Percentiles rank a stretch among this genome's conserved stretches.
phyloP scores from a whole-genome alignment of 345 rosid genomes.

The Rhizophora mangle region DNA sequence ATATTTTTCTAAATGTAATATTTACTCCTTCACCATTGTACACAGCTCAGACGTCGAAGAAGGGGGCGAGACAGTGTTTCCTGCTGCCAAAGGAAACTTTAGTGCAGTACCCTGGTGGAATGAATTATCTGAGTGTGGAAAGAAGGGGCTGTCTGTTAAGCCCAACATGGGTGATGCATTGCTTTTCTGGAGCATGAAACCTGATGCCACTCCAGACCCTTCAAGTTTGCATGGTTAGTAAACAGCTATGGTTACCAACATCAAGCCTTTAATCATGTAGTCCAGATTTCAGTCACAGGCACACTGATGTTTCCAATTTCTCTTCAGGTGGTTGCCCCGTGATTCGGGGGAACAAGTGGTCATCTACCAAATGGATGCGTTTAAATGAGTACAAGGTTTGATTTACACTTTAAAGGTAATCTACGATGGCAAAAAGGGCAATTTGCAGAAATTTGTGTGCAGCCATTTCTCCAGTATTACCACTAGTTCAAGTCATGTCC shows the following conservation, averaged over 20 bases:
- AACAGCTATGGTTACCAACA: neutral
- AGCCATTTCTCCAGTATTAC: neutral
- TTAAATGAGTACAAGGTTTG: conserved; percentile 64
- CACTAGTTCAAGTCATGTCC: neutral
- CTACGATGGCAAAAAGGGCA: neutral
- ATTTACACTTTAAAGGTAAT: conserved; percentile 36
- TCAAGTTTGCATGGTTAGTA: conserved; percentile 90
- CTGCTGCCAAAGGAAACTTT: conserved; percentile 74
- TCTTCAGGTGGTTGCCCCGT: conserved; percentile 87
- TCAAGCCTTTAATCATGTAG: neutral
- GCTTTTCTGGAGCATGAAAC: conserved; percentile 97
- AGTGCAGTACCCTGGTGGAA: conserved; percentile 91
- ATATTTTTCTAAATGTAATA: conserved; percentile 5
- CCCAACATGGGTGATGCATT: conserved; percentile 97
- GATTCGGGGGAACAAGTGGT: conserved; percentile 92
- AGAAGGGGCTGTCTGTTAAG: conserved; percentile 77
- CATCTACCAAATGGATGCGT: conserved; percentile 93
- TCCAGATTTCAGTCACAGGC: conserved; percentile 1
- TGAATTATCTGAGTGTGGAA: conserved; percentile 84
- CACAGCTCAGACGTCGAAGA: conserved; percentile 95
- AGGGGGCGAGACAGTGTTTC: conserved; percentile 97
- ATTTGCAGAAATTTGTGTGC: neutral
- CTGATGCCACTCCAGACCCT: conserved; percentile 74
- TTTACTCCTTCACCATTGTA: conserved; percentile 17
- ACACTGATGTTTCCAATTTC: conserved; percentile 8